Evolutionary conservation across 2,329 filamentous ascomycete species (phyloP), one percentile per base, ranked within the genome.

Genomic region (Chrysoporthe cubensis): DNA sequence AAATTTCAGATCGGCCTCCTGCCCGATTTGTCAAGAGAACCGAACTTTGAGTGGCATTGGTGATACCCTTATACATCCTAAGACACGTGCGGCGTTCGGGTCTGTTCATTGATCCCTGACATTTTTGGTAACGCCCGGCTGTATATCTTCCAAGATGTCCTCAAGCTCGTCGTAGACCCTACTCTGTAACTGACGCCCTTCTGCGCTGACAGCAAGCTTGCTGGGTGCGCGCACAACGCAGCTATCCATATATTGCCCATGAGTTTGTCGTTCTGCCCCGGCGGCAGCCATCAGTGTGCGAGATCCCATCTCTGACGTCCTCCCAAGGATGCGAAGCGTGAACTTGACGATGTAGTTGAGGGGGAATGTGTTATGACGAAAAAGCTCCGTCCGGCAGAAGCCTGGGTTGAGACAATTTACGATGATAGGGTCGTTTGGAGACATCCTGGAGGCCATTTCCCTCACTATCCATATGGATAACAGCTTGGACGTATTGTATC

Each of bases 121-220:
- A 34, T 76, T 78, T 42, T 72, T 71, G 13, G 70, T 74, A 21
- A 82, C 72, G 0, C 79, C 80, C 0, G 80, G 78, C 67, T 82
- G 75, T 42, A 85, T 77, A 2, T 64, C 75, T 63, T 85, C 82
- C 34, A 85, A 64, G 34, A 81, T 74, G n/a, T 71, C 77, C 68
- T 80, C 50, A 70, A 85, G 69, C 74, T 85, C 81, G n/a, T 71
- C 74, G 73, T 78, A 85, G 2, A 82, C 72, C 67, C 74, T 78
- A 60, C 74, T 72, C 66, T 80, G 80, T 64, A 75, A 66, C 61
- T 74, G 65, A 37, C 72, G 72, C 0, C 81, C 82, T 44, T 80
- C 76, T 4, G 77, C 73, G 4, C 80, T 79, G 64, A 72, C 61
- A 1, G 79, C 79, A 68, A 74, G 78, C 0, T 64, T 52, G 58